Evolutionary conservation across 306 rosid genomes (phyloP).

Genomic region (Cucurbita argyrosperma): DNA sequence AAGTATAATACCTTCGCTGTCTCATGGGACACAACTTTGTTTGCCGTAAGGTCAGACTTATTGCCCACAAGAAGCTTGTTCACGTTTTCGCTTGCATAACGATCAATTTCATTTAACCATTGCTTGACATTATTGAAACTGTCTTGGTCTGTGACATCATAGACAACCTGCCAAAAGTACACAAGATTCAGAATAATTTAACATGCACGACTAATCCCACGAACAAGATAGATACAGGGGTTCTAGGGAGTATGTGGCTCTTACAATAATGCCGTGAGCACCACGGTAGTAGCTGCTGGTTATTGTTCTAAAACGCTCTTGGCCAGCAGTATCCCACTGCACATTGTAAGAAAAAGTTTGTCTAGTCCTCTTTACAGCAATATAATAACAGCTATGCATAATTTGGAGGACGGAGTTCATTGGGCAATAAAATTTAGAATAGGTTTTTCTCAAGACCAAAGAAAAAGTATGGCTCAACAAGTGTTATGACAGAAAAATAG

Average conservation of each 20-base stretch:
- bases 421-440: not conserved
- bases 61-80: constrained; percentile 74
- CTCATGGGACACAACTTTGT: constrained; percentile 60
- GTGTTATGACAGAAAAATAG: not conserved
- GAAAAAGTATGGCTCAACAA: not conserved
- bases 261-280: constrained; percentile 97
- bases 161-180: constrained; percentile 40
- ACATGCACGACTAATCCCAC: not conserved
- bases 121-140: constrained; percentile 74
- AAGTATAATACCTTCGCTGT: constrained; percentile 42
- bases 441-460: not conserved
- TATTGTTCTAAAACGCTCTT: constrained; percentile 96
- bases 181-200: constrained; percentile 9
- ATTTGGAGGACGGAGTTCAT: not conserved
- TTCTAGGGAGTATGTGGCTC: not conserved
- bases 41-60: constrained; percentile 52
- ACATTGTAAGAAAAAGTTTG: constrained; percentile 1
- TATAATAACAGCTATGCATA: not conserved
- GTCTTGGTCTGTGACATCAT: constrained; percentile 74
- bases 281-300: constrained; percentile 99
- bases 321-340: constrained; percentile 99
- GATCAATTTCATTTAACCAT: constrained; percentile 73
- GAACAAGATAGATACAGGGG: not conserved
- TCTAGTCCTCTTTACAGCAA: not conserved
- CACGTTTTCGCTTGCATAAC: constrained; percentile 69